phyloP scores from a whole-genome alignment of 805 yeast species.

The Ogataea pini region DNA sequence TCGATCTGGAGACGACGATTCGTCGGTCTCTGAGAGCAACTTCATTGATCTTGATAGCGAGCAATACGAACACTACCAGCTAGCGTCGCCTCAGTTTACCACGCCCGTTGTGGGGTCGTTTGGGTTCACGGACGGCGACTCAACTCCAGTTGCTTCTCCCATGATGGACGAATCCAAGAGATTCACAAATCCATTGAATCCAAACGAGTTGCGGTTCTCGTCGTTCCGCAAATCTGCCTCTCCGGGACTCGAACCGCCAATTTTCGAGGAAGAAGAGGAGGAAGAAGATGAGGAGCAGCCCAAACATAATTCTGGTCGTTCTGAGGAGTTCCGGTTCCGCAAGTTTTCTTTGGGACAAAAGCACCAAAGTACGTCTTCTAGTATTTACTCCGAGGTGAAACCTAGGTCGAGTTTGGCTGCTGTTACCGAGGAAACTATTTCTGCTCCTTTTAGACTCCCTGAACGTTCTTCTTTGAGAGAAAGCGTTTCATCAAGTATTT shows the following conservation, averaged over 20 bases:
- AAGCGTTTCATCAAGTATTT: slow-evolving; percentile 26
- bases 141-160: slow-evolving; percentile 19
- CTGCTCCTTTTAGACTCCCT: neutral
- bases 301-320: neutral
- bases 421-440: slow-evolving; percentile 14
- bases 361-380: slow-evolving; percentile 24
- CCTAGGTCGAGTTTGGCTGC: slow-evolving; percentile 8
- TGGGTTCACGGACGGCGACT: slow-evolving; percentile 21
- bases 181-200: slow-evolving; percentile 25
- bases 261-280: slow-evolving; percentile 27
- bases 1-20: slow-evolving; percentile 3
- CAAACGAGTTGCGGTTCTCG: slow-evolving; percentile 16
- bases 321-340: slow-evolving; percentile 5
- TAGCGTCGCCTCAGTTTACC: slow-evolving; percentile 8
- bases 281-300: slow-evolving; percentile 2
- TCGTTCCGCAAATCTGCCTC: slow-evolving; percentile 21
- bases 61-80: slow-evolving; percentile 11
- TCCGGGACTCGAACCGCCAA: slow-evolving; percentile 20
- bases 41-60: slow-evolving; percentile 25
- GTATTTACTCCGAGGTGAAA: slow-evolving; percentile 23
- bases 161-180: slow-evolving; percentile 14
- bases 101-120: slow-evolving; percentile 14
- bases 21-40: slow-evolving; percentile 29
- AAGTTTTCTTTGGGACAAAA: slow-evolving; percentile 7
- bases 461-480: slow-evolving; percentile 5